Percentiles rank a stretch among this genome's conserved stretches.
Conservation (phyloP, 108 stramenopile species). For the Fistulifera solaris region DNA sequence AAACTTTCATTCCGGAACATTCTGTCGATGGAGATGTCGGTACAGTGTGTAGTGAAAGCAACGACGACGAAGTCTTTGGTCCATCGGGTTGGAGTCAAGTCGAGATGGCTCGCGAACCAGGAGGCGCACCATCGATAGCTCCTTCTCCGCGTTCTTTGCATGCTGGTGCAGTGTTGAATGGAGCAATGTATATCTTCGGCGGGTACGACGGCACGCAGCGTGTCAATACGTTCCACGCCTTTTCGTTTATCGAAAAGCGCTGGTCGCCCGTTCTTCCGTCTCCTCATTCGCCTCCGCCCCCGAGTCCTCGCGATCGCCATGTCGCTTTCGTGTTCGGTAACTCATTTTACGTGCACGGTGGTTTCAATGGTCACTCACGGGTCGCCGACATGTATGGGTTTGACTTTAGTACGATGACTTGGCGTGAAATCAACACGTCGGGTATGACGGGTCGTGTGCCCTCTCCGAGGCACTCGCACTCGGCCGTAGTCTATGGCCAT, state of each 20-base stretch:
- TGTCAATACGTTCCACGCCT: slow-evolving; percentile 91
- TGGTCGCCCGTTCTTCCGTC: slow-evolving; percentile 47
- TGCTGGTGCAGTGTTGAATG: slow-evolving; percentile 65
- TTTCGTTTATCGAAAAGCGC: slow-evolving; percentile 69
- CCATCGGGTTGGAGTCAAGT: slow-evolving; percentile 9
- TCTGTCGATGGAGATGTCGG: background rate
- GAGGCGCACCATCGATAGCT: slow-evolving; percentile 5
- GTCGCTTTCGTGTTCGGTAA: slow-evolving; percentile 69
- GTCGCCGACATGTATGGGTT: slow-evolving; percentile 88
- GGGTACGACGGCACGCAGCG: slow-evolving; percentile 14
- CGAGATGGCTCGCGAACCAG: slow-evolving; percentile 6
- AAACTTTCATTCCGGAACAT: background rate
- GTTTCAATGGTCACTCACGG: slow-evolving; percentile 80
- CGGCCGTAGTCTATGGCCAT: slow-evolving; percentile 81
- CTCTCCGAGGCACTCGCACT: slow-evolving; percentile 90
- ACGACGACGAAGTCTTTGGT: background rate
- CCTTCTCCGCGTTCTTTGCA: slow-evolving; percentile 82
- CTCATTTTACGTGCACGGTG: slow-evolving; percentile 84
- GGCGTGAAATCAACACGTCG: slow-evolving; percentile 52
- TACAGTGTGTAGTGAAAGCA: background rate
- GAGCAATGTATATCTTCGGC: slow-evolving; percentile 40
- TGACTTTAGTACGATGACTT: slow-evolving; percentile 66
- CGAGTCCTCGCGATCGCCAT: slow-evolving; percentile 85
- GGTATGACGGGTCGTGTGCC: slow-evolving; percentile 36
- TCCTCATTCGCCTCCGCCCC: slow-evolving; percentile 44